Base-by-base conservation (phyloP, 2,329 filamentous ascomycete genomes). In the Phaeosphaeriaceae sp. region DNA sequence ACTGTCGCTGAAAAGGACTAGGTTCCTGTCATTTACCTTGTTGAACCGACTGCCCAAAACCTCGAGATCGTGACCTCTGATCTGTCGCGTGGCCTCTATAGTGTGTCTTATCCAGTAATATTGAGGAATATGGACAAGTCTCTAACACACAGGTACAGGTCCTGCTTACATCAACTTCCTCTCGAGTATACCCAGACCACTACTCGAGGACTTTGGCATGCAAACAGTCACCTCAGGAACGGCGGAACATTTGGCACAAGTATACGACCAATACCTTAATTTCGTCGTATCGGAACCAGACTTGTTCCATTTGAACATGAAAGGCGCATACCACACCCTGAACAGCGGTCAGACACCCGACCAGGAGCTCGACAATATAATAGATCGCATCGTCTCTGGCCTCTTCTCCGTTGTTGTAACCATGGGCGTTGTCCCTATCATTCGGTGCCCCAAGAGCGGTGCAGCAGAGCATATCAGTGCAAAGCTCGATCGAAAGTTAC, bases 381-480 rank as follows among this genome's bases (percentile, higher is more conserved):
- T 99, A 26, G 93, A 99, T 73, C 87, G 87, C 60, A 93, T 97
- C 56, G 94, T 99, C 42, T 95, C 89, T 65, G 94, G 94, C 0
- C 79, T 99, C n/a, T 99, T 97, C 76, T 97, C 92, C 56, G 94
- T 99, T 40, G 88, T 94, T 51, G 94, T 96, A n/a, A 99, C 94
- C 4, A 96, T 97, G 91, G 93, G 92, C 88, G 87, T 92, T 2
- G 96, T 99, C 61, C 94, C 94, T 6, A 92, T 99, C 61, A 97
- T 99, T 66, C 83, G 94, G 60, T 97, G 91, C 68, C 92, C 94
- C 6, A 96, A 94, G 70, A 91, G 88, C 41, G 92, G 91, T 29
- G 91, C 94, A 3, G 93, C 94, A 12, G 93, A 97, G 70, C 88
- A 96, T 80, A 95, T 99, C 59, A 89, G 92, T 12, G 89, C 90